Base-by-base conservation (phyloP, 2,329 filamentous ascomycete genomes). In the Berkeleyomyces rouxiae region DNA sequence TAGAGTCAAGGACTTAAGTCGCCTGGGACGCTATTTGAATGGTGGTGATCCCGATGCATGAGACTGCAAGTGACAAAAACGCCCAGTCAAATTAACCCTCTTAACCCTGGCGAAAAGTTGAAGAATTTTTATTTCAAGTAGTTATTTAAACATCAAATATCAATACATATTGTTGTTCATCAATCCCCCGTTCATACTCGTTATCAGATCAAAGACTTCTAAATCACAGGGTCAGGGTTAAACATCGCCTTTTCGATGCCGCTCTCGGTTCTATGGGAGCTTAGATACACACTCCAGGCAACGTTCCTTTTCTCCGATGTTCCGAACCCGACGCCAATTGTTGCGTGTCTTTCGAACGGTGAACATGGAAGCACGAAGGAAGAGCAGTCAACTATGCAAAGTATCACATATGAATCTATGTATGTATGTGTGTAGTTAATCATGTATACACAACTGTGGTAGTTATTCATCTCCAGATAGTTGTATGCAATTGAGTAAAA, bases 1-100 rank as follows among this genome's bases (percentile, higher is more conserved):
- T 49, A 79, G 74, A 68, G 82, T 85, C 4, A 83, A 79, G 70
- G 79, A 85, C 61, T 71, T 85, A 55, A 83, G 82, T 67, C 76
- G 83, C 55, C 70, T 86, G 37, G 85, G 83, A 82, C 73, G 77
- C 66, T 85, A 85, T 68, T 74, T 82, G 59, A 84, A 85, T 68
- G 83, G 83, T 23, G 23, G 23, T 23, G 23, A 23, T 23, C 23
- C 23, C 23, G 23, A 23, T 23, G 23, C 23, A 23, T 23, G 23
- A 23, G 23, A 23, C 23, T 23, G 23, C 23, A 23, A 23, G 23
- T 23, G 23, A 23, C 23, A 23, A 2, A 23, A 2, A 1, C 2
- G 23, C 23, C 23, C 23, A 23, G 23, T 23, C 23, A 23, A 23
- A 23, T 23, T 23, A 55, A 55, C 33, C 51, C 51, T 7, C n/a